Evolutionary conservation across 1,284 basidiomycete species (phyloP).

Genomic region (Sanghuangporus baumii): DNA sequence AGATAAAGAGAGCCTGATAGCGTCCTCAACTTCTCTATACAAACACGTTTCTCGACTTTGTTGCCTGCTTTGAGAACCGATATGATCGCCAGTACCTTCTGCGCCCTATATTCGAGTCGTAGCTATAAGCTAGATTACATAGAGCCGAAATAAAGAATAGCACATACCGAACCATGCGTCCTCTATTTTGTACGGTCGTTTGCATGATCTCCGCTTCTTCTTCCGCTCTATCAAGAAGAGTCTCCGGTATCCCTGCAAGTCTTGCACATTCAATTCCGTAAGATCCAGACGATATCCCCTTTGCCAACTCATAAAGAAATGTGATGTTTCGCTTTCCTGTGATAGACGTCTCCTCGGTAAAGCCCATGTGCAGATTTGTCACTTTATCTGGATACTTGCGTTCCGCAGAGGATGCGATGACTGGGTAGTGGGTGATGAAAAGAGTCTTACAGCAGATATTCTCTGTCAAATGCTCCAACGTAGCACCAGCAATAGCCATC

Average conservation of each 20-base stretch:
- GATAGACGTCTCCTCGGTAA: constrained; percentile 56
- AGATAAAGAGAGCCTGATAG: not conserved
- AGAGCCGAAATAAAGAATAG: not conserved
- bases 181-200: constrained; percentile 33
- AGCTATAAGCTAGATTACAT: not conserved
- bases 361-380: constrained; percentile 84
- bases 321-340: constrained; percentile 76
- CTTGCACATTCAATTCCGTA: constrained; percentile 89
- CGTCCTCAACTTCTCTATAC: not conserved
- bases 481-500: constrained; percentile 82
- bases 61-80: not conserved
- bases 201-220: constrained; percentile 55
- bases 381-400: constrained; percentile 51
- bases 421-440: constrained; percentile 94
- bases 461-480: constrained; percentile 68
- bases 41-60: not conserved
- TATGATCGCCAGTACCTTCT: not conserved
- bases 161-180: constrained; percentile 3
- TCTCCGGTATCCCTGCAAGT: constrained; percentile 74
- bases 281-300: constrained; percentile 73
- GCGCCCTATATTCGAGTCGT: not conserved
- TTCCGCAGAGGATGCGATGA: constrained; percentile 56
- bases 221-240: constrained; percentile 56
- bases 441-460: constrained; percentile 69
- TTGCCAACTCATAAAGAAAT: constrained; percentile 75